A percentile compares a stretch with the other conserved stretches of the same genome.
Conservation (phyloP, 345 rosid genomes). For the Jatropha curcas region DNA sequence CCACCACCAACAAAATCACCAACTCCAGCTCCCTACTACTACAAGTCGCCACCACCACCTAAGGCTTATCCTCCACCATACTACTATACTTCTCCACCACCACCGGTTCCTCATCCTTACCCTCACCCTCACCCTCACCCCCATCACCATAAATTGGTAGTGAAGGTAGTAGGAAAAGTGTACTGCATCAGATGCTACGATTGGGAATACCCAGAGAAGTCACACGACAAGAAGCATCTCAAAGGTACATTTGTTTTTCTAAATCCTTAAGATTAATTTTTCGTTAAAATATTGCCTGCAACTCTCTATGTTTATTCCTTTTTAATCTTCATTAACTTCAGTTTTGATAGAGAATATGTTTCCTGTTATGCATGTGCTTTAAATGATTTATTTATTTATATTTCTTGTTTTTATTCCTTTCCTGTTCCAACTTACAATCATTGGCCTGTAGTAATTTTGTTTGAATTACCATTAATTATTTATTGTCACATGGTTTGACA, state of each 20-base stretch:
- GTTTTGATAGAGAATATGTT: neutral
- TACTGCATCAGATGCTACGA: conserved; percentile 31
- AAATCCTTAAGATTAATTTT: neutral
- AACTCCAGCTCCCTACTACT: neutral
- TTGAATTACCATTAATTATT: neutral
- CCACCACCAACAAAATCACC: neutral
- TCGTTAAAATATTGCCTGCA: neutral
- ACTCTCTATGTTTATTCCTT: neutral
- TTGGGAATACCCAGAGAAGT: conserved; percentile 20
- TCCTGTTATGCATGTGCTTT: neutral
- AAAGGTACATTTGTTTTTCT: conserved; percentile 24
- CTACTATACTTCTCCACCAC: conserved; percentile 11
- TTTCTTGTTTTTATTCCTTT: neutral
- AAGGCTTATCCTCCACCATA: neutral
- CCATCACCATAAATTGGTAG: conserved; percentile 17
- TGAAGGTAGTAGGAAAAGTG: conserved; percentile 44
- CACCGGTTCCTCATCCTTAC: conserved; percentile 16
- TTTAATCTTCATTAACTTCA: neutral
- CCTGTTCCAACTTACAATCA: neutral
- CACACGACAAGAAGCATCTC: conserved; percentile 35
- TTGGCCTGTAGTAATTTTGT: neutral
- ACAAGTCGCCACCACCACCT: conserved; percentile 5
- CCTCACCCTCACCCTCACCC: conserved; percentile 19
- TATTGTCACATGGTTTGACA: no score
- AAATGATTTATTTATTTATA: neutral